Evolutionary conservation across 2,329 filamentous ascomycete genomes (phyloP), one percentile per base, ranked within the genome.

Genomic region (Trichoderma sp.): DNA sequence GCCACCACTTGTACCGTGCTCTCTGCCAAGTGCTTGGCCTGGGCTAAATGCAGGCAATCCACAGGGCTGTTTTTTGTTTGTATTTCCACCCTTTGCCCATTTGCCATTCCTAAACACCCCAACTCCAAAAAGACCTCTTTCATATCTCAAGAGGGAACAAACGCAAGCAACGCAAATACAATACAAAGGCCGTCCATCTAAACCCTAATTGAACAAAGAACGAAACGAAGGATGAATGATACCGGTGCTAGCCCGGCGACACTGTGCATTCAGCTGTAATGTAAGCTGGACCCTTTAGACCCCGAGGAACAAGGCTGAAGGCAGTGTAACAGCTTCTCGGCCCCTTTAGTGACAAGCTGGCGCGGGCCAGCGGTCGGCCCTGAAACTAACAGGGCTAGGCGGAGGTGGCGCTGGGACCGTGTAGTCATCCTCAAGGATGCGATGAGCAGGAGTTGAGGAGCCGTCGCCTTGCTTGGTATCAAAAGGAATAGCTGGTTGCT

Each of bases 381-480:
- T 85, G 77, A 90, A 90, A 80, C 87, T 87, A 77, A 91, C 87
- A 8, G 89, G 89, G 75, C 87, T 90, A 13, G 89, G 88, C 23
- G 89, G 89, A 13, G 89, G 89, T 53, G 89, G 87, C 15, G 89
- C 88, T n/a, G 89, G 89, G 23, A 90, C 88, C 36, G 85, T 84
- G 81, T 90, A 91, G 79, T 91, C 88, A 72, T 87, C 82, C 76
- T 89, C 86, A 74, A 83, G 83, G 75, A 88, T 87, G 74, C 82
- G 81, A 74, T 84, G 86, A 73, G 84, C 81, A 0, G 87, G 86
- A 3, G 84, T 83, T 72, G 81, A 78, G 20, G 83, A 80, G n/a
- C 81, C 80, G 68, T 81, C 77, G 75, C 78, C 79, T 73, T 81
- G 79, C 75, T 83, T 83, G 57, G 81, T 77, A 75, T 68, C 66